Percentiles rank a stretch among this genome's conserved stretches.
These are phyloP conservation scores for Chytriomyces sp. DNA, from an alignment of 192 early-diverging fungal species.

Conservation along the genomic window DNA sequence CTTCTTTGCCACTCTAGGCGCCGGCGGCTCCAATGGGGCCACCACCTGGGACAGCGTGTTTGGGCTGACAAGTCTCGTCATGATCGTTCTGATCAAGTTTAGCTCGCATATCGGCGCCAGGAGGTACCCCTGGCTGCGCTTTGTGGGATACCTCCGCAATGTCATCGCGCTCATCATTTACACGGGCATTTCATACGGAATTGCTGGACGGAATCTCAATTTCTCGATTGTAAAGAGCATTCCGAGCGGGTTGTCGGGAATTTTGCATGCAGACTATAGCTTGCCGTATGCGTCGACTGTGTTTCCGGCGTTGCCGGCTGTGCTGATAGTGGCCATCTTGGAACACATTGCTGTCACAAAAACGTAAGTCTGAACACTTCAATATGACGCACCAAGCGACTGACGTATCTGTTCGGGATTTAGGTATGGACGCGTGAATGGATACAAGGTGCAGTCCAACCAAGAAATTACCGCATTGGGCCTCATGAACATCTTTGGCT, in stretches of 20 bases:
- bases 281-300: conserved; percentile 54
- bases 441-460: conserved; percentile 79
- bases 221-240: conserved; percentile 67
- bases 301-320: conserved; percentile 51
- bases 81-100: conserved; percentile 47
- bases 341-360: conserved; percentile 90
- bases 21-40: conserved; percentile 10
- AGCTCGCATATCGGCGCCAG: too few species aligned
- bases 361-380: too few species aligned
- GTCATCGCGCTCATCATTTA: conserved; percentile 74
- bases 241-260: conserved; percentile 68
- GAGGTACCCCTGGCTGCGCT: conserved; percentile 48
- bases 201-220: conserved; percentile 65
- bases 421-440: conserved; percentile 82
- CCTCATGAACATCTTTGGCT: conserved; percentile 77
- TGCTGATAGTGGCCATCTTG: conserved; percentile 76
- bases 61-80: conserved; percentile 43
- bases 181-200: conserved; percentile 68
- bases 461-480: conserved; percentile 92
- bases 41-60: conserved; percentile 61
- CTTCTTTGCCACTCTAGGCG: conserved; percentile 51
- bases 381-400: too few species aligned
- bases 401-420: too few species aligned
- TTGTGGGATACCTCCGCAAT: conserved; percentile 70
- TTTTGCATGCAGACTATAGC: not conserved